Evolutionary conservation across 2,329 filamentous ascomycete species (phyloP), one percentile per base, ranked within the genome.

Genomic region (Aspergillus felis): DNA sequence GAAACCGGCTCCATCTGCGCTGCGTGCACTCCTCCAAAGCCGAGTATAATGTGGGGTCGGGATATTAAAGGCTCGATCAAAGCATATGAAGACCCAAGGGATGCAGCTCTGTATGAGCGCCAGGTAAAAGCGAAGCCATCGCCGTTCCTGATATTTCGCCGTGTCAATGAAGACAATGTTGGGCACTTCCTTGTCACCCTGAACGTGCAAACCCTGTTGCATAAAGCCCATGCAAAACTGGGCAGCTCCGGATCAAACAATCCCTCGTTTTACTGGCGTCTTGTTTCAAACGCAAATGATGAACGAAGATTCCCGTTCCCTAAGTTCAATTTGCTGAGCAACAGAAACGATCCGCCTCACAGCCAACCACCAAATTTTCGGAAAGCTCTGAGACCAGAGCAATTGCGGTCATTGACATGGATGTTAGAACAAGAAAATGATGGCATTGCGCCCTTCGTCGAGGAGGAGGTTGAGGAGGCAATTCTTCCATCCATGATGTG

Each of bases 381-480:
- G 59, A 53, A 53, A 50, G n/a, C 57, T 61, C 70, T 87, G 2
- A 78, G 80, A 5, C 70, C 73, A 0, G 80, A 84, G 32, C 86
- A 89, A 60, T 67, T 78, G 4, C 75, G 77, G 20, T 83, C 82
- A 2, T 69, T 89, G 2, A 61, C 69, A 0, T 89, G 86, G 86
- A 87, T 87, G 84, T 65, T 76, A 9, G 20, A 61, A 0, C 83
- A 85, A 67, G 87, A 89, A 65, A 59, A 65, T 1, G 68, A 72
- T 10, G 57, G 68, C 2, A 68, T 69, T 5, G 50, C 56, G 1
- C 60, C 68, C 0, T 86, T 86, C 59, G 57, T 72, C 1, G 76
- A 86, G 57, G 76, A 82, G 60, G 85, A 86, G 62, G 69, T 81
- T 0, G 84, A 85, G 57, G 87, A 89, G 66, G 79, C 78, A 2